These are phyloP conservation scores for Jamesozyma jinghongensis DNA, from an alignment of 805 yeast species.

Conservation along the genomic window DNA sequence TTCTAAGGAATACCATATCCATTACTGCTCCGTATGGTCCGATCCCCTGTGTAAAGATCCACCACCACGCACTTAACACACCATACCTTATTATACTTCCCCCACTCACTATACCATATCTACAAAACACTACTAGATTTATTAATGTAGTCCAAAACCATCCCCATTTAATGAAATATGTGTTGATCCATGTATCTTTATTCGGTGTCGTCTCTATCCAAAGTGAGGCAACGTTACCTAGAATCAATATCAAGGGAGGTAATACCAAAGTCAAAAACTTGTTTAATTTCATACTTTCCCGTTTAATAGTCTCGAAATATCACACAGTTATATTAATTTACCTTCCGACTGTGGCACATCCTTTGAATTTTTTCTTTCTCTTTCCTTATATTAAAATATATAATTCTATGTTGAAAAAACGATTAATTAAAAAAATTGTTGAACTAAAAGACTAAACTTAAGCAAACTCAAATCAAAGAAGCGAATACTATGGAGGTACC, in stretches of 20 bases:
- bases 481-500: no score
- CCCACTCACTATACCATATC: neutral
- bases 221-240: neutral
- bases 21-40: slow-evolving; percentile 62
- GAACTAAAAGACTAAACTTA: no score
- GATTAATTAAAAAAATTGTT: no score
- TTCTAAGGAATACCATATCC: slow-evolving; percentile 70
- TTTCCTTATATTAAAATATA: neutral
- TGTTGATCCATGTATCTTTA: slow-evolving; percentile 64
- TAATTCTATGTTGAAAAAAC: neutral
- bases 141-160: slow-evolving; percentile 76
- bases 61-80: slow-evolving; percentile 71
- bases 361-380: neutral
- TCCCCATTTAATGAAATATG: slow-evolving; percentile 73
- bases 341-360: no score
- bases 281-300: slow-evolving; percentile 25
- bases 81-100: slow-evolving; percentile 34
- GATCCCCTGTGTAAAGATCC: slow-evolving; percentile 67
- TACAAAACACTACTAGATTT: no score
- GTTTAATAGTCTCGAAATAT: no score
- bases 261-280: slow-evolving; percentile 1
- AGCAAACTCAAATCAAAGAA: no score
- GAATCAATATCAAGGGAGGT: neutral
- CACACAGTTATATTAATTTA: no score
- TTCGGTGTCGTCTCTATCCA: slow-evolving; percentile 16